Evolutionary conservation across 2,329 filamentous ascomycete genomes (phyloP), one percentile per base, ranked within the genome.

Genomic region (Epichloe typhina): DNA sequence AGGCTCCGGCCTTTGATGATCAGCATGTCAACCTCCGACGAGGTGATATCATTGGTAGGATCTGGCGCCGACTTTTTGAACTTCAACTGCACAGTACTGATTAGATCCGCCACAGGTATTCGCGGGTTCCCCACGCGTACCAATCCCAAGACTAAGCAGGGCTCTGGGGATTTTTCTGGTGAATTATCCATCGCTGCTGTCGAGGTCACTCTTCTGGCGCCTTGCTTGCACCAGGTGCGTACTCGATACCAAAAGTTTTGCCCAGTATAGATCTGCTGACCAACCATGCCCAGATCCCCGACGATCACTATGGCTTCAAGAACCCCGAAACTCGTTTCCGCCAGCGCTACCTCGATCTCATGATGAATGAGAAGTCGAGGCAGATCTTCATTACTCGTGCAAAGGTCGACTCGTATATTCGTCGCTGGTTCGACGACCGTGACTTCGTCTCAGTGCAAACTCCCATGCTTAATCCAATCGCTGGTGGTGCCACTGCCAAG

Each of bases 401-500:
- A 62, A 89, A 88, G 78, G 90, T 97, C 62, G 81, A 95, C 64
- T 82, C 80, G 54, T 96, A 88, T 65, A 85, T 98, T 58, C 87
- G 93, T 58, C 79, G 80, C 61, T 98, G 84, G 76, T 88, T 98
- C 59, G 87, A 96, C 61, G 79, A 84, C 59, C 79, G 84, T 50
- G 87, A 91, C 61, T 98, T 98, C 68, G 76, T 89, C 51, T 90
- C 96, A 67, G 90, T 97, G 26, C 88, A 97, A 72, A 98, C 93
- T 0, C 91, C 93, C 5, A 96, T 97, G 81, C 90, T 98, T 79
- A 94, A 95, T 66, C 80, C 86, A 62, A 95, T 95, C 64, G 89
- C 93, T 33, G 94, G 93, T 59, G 93, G 93, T 64, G 93, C 93
- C 36, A 97, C 93, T 1, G 93, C 93, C 53, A 89, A 67, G 73